A percentile compares a stretch with the other conserved stretches of the same genome.
phyloP scores from a whole-genome alignment of 2,329 filamentous ascomycete species.

The Claviceps maximensis region DNA sequence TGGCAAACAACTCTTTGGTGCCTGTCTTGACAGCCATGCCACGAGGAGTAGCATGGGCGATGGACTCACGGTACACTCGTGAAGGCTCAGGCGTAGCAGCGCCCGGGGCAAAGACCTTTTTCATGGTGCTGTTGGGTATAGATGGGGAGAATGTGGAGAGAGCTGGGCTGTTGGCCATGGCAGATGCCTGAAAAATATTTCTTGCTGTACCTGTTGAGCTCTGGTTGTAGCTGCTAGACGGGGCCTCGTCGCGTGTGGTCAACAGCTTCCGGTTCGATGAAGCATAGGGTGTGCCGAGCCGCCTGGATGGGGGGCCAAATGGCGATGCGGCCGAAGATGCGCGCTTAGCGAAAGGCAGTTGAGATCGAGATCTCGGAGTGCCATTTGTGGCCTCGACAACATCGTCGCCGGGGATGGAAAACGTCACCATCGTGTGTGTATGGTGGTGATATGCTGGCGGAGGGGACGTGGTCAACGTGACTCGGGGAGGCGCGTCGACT shows the following conservation, averaged over 20 bases:
- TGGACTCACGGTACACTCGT: conserved; percentile 30
- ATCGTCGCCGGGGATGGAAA: conserved; percentile 24
- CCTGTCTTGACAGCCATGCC: conserved; percentile 36
- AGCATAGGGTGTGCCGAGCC: conserved; percentile 25
- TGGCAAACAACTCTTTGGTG: conserved; percentile 40
- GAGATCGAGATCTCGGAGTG: conserved; percentile 27
- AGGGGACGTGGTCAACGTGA: neutral
- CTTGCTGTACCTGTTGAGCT: conserved; percentile 23
- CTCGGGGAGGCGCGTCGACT: neutral
- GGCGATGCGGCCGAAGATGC: conserved; percentile 26
- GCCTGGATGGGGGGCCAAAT: conserved; percentile 16
- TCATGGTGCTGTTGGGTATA: conserved; percentile 30
- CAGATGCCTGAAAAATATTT: conserved; percentile 30
- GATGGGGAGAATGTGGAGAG: conserved; percentile 30
- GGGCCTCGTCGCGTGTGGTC: conserved; percentile 21
- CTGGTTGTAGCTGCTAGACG: conserved; percentile 23
- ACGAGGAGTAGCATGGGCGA: conserved; percentile 32
- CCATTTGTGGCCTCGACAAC: conserved; percentile 17
- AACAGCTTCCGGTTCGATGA: conserved; percentile 24
- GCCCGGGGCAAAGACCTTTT: conserved; percentile 33
- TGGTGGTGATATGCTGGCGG: neutral
- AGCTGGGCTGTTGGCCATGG: conserved; percentile 20
- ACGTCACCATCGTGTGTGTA: conserved; percentile 22
- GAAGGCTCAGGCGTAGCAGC: conserved; percentile 28
- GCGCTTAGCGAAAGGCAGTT: conserved; percentile 31